Conservation (phyloP, 2,329 filamentous ascomycete genomes). For the Aureobasidium namibiae region DNA sequence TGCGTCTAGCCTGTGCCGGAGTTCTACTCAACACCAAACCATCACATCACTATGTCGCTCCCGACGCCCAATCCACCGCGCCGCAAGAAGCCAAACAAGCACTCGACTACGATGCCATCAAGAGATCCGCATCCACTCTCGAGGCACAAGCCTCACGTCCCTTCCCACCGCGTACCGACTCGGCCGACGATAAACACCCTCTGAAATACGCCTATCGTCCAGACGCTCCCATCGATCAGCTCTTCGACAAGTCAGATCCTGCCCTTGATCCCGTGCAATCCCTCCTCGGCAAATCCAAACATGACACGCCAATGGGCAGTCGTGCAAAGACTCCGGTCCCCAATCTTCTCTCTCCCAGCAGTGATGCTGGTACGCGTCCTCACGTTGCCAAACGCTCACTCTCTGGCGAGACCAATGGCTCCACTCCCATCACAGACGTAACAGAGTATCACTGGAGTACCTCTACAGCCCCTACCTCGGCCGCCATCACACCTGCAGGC, state of each 20-base stretch:
- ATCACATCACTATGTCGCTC: conserved; percentile 23
- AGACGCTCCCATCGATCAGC: conserved; percentile 22
- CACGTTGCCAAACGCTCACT: conserved; percentile 17
- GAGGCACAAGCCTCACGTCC: background rate
- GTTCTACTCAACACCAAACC: conserved; percentile 33
- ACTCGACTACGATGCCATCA: conserved; percentile 27
- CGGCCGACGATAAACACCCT: background rate
- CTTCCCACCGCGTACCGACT: background rate
- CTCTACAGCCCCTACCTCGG: conserved; percentile 36
- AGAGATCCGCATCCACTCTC: conserved; percentile 16
- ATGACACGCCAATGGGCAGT: conserved; percentile 26
- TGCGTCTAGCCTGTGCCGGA: conserved; percentile 38
- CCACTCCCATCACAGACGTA: conserved; percentile 34
- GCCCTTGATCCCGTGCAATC: background rate
- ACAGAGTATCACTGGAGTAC: conserved; percentile 31
- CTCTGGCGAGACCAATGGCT: conserved; percentile 27
- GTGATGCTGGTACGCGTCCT: conserved; percentile 10
- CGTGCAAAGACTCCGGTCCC: conserved; percentile 21
- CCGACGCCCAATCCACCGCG: conserved; percentile 17
- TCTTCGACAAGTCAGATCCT: conserved; percentile 12
- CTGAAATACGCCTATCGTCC: conserved; percentile 22
- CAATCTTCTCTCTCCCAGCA: background rate
- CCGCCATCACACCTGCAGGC: conserved; percentile 31
- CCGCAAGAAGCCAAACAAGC: conserved; percentile 20
- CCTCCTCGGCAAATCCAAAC: conserved; percentile 15